Evolutionary conservation across 495 filamentous ascomycete genomes (phyloP), one percentile per base, ranked within the genome.

Genomic region (Neurospora sp.): DNA sequence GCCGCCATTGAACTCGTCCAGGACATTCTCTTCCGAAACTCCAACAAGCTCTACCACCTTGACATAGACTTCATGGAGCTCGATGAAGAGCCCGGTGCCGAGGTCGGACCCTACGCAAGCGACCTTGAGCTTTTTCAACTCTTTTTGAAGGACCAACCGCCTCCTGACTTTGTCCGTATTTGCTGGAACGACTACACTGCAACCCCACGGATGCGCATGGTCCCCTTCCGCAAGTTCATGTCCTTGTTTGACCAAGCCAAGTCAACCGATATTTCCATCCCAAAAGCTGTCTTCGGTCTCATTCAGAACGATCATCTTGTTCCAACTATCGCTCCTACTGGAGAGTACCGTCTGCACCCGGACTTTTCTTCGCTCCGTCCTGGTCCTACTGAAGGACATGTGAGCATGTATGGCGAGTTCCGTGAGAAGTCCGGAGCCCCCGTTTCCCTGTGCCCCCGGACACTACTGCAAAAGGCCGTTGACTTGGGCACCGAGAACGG

Each of bases 131-230:
- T 90, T 1, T 72, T 79, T 37, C 86, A 85, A 53, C 89, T 89
- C 81, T 87, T 91, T 85, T 83, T 85, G 18, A 89, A 88, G 73
- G 86, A 90, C 76, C 91, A 92, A 81, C 86, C 85, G 40, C 85
- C 86, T 10, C 92, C 90, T 0, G 89, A 92, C 77, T 88, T 87
- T 76, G 88, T 93, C 46, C 89, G 91, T 71, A 85, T 96, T 70
- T 90, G 93, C 81, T 96, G 91, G 88, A 80, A 93, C 38, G 94
- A 96, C 78, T 93, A 92, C 78, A 94, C 92, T 8, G 88, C 88
- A 14, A 89, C 86, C 3, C 76, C 88, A 0, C 88, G 92, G n/a
- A 85, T 89, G 46, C 89, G 93, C 0, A 84, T 95, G 71, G 79
- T 97, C 9, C 92, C 93, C 0, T 84, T 93, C 31, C 81, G 82